Percentiles rank a stretch among this genome's conserved stretches.
These are phyloP conservation scores for Saccharomyces hybrid DNA, from an alignment of 1,139 yeast genomes.

Conservation along the genomic window DNA sequence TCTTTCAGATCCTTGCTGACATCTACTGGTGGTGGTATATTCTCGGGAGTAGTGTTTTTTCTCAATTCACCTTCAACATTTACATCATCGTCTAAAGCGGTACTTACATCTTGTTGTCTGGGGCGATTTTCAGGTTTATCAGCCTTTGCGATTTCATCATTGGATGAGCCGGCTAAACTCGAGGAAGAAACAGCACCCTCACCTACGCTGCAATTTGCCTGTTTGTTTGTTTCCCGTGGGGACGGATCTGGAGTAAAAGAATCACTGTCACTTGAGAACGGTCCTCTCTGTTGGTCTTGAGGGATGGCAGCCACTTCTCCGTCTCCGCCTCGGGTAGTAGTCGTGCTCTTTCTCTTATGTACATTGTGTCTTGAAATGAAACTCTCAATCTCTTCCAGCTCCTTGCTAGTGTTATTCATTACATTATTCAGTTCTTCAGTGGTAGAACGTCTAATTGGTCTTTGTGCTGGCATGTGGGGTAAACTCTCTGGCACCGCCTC, in stretches of 20 bases:
- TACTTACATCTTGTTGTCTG: background rate
- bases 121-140: background rate
- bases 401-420: constrained; percentile 16
- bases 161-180: background rate
- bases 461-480: constrained; percentile 12
- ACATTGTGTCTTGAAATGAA: constrained; percentile 10
- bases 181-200: background rate
- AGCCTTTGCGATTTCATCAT: background rate
- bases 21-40: background rate
- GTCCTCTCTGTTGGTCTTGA: background rate
- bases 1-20: background rate
- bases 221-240: background rate
- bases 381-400: constrained; percentile 18
- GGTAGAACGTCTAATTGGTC: constrained; percentile 16
- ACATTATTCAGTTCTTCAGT: constrained; percentile 16
- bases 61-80: background rate
- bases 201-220: background rate
- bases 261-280: background rate
- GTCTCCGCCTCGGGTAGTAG: background rate
- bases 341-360: constrained; percentile 1
- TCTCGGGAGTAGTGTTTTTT: background rate
- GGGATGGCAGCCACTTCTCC: background rate
- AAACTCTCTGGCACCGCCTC: background rate
- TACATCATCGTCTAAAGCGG: background rate
- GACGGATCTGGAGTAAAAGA: background rate